Evolutionary conservation across 1,284 basidiomycete genomes (phyloP).

Genomic region (Sporisorium exsertum): DNA sequence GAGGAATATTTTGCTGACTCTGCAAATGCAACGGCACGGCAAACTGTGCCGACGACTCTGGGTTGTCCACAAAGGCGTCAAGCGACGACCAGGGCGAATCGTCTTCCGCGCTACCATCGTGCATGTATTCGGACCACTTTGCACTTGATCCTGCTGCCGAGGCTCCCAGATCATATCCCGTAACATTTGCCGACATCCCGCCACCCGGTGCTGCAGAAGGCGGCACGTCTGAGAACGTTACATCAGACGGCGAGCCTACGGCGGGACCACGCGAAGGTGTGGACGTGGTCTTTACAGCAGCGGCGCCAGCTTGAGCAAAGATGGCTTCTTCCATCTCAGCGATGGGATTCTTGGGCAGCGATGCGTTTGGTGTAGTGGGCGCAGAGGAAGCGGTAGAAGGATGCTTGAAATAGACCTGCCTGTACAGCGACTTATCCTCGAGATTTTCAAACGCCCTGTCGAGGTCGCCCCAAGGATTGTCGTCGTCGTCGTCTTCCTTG

Average conservation of each 20-base stretch:
- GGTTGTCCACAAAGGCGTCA: conserved; percentile 56
- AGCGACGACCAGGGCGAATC: conserved; percentile 60
- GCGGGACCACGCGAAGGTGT: neutral
- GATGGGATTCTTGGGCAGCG: conserved; percentile 15
- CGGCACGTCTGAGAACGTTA: conserved; percentile 29
- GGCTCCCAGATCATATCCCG: neutral
- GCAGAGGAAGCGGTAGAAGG: neutral
- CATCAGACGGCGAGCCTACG: conserved; percentile 10
- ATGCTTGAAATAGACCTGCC: conserved; percentile 32
- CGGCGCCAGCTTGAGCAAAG: conserved; percentile 50
- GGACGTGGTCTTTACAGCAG: conserved; percentile 16
- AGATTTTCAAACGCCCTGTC: conserved; percentile 49
- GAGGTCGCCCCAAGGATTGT: conserved; percentile 55
- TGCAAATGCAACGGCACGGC: conserved; percentile 34
- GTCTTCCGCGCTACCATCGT: conserved; percentile 21
- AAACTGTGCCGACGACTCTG: conserved; percentile 34
- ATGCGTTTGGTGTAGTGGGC: neutral
- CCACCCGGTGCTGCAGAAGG: conserved; percentile 7
- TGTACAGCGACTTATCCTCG: conserved; percentile 42
- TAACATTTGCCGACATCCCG: neutral
- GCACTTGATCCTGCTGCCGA: conserved; percentile 7
- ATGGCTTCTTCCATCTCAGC: conserved; percentile 52
- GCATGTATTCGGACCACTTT: conserved; percentile 59
- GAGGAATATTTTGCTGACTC: conserved; percentile 24
- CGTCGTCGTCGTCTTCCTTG: conserved; percentile 38